Conservation (phyloP, 306 rosid species). For the Fragaria ananassa region DNA sequence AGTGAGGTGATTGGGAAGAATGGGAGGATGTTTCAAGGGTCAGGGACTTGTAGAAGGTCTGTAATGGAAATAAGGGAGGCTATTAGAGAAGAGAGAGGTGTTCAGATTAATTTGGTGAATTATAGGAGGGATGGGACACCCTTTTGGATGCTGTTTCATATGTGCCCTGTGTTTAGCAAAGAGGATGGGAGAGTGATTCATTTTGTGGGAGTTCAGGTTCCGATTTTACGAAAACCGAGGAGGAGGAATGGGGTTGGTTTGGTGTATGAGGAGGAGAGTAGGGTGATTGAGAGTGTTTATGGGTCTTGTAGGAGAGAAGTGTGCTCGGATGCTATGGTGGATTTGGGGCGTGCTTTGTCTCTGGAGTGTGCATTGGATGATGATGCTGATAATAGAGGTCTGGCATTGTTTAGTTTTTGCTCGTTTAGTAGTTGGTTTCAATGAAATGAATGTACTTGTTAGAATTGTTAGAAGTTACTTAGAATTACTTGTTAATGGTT, state of each 20-base stretch:
- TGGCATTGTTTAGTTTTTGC: slow-evolving; percentile 20
- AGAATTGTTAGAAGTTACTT: not conserved
- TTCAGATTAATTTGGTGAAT: slow-evolving; percentile 59
- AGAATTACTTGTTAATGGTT: not conserved
- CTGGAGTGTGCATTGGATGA: slow-evolving; percentile 43
- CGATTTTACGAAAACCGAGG: slow-evolving; percentile 34
- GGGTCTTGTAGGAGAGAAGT: slow-evolving; percentile 81
- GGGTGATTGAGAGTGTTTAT: slow-evolving; percentile 35
- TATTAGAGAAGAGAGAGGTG: slow-evolving; percentile 53
- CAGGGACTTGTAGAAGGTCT: slow-evolving; percentile 55
- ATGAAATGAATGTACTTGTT: not conserved
- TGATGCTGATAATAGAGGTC: slow-evolving; percentile 53
- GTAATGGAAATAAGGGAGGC: slow-evolving; percentile 84
- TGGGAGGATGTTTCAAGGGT: slow-evolving; percentile 78
- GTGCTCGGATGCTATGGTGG: slow-evolving; percentile 55
- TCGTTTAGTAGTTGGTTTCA: not conserved
- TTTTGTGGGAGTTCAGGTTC: slow-evolving; percentile 84
- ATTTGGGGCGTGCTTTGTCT: slow-evolving; percentile 38
- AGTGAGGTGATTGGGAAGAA: slow-evolving; percentile 67
- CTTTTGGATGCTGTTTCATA: slow-evolving; percentile 72
- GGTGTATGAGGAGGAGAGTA: slow-evolving; percentile 27
- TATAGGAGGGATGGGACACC: slow-evolving; percentile 81
- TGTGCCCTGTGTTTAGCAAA: slow-evolving; percentile 61
- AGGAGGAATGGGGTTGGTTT: slow-evolving; percentile 29
- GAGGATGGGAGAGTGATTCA: slow-evolving; percentile 56